Percentiles rank a stretch among this genome's conserved stretches.
Conservation (phyloP, 2,329 filamentous ascomycete species). For the Thielaviopsis musarum region DNA sequence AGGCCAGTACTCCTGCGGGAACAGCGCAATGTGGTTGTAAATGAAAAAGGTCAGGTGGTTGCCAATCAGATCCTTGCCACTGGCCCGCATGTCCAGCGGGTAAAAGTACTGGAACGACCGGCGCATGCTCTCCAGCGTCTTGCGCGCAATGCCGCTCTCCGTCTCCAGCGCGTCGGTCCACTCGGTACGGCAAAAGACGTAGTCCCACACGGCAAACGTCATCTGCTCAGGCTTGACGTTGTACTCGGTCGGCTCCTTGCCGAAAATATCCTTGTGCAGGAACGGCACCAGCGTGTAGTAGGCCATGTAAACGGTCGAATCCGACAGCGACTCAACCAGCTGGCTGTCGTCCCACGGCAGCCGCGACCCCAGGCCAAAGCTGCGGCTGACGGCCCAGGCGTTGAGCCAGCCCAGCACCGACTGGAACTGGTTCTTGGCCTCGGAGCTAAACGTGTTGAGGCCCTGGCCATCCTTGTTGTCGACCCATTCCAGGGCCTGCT, state of each 20-base stretch:
- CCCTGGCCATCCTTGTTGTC: conserved; percentile 46
- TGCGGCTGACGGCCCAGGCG: conserved; percentile 87
- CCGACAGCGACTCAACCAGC: conserved; percentile 80
- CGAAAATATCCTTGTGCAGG: conserved; percentile 76
- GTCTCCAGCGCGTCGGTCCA: conserved; percentile 46
- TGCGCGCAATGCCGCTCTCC: conserved; percentile 54
- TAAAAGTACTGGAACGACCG: conserved; percentile 96
- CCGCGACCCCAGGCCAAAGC: conserved; percentile 83
- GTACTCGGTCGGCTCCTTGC: conserved; percentile 49
- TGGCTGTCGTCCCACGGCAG: conserved; percentile 86
- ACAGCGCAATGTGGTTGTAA: conserved; percentile 84
- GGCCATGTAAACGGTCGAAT: conserved; percentile 84
- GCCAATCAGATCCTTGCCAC: conserved; percentile 82
- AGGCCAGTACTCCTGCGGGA: conserved; percentile 79
- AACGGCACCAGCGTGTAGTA: conserved; percentile 51
- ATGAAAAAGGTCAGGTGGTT: conserved; percentile 95
- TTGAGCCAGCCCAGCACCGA: conserved; percentile 82
- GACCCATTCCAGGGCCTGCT: conserved; percentile 56
- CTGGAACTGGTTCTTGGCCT: conserved; percentile 67
- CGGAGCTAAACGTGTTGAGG: conserved; percentile 64
- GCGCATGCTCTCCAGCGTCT: conserved; percentile 62
- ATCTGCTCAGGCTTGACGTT: conserved; percentile 70
- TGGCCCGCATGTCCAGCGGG: conserved; percentile 72
- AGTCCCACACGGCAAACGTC: conserved; percentile 93
- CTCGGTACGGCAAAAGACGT: conserved; percentile 68